These are phyloP conservation scores for Orobanche coerulescens DNA, from an alignment of 257 asterid species.

Conservation along the genomic window DNA sequence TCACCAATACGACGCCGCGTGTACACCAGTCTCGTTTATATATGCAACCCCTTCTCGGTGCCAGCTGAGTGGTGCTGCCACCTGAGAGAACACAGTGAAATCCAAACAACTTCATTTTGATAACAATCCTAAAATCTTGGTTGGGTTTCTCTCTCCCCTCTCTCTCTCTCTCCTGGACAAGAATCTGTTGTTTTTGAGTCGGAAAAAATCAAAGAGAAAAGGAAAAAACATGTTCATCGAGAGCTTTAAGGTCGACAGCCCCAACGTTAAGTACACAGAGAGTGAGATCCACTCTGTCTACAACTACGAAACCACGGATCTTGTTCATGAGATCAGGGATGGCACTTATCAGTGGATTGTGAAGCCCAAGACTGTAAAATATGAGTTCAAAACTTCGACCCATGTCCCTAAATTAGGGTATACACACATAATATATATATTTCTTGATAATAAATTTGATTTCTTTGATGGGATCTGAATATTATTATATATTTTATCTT, in stretches of 20 bases:
- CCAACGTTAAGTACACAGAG: constrained; percentile 76
- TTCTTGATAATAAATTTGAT: not conserved
- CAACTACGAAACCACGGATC: constrained; percentile 81
- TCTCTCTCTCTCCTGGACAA: not conserved
- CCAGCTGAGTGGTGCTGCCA: not conserved
- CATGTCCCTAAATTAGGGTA: constrained; percentile 89
- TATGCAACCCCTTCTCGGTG: constrained; percentile 17
- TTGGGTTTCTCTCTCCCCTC: not conserved
- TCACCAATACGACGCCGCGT: constrained; percentile 25
- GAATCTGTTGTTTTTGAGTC: not conserved
- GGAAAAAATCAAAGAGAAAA: not conserved
- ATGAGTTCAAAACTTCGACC: constrained; percentile 75
- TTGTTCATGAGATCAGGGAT: constrained; percentile 72
- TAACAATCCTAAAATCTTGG: constrained; percentile 14
- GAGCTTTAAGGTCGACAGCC: constrained; percentile 85
- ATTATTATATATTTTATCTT: not conserved
- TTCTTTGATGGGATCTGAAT: not conserved
- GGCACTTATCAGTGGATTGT: constrained; percentile 87
- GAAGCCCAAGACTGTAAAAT: constrained; percentile 77
- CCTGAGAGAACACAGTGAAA: not conserved
- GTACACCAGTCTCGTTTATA: constrained; percentile 24
- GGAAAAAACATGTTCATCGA: constrained; percentile 71
- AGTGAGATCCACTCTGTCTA: constrained; percentile 72
- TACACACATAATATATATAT: not conserved
- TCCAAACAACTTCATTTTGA: constrained; percentile 1